Evolutionary conservation across 73 alveolate species (phyloP).

Genomic region (Halteria grandinella): DNA sequence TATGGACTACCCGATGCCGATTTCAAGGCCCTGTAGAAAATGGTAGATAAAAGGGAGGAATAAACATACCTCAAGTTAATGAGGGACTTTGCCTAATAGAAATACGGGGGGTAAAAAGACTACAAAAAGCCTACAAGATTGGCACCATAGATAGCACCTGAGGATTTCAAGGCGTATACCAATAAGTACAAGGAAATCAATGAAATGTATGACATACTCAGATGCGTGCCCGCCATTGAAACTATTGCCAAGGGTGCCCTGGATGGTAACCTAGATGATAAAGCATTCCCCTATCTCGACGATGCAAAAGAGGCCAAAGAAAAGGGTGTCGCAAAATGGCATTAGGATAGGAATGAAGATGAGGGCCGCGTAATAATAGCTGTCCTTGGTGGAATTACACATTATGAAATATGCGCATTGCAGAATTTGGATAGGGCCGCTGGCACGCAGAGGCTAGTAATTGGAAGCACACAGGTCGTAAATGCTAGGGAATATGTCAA

Average conservation of each 20-base stretch:
- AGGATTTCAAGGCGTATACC: constrained; percentile 38
- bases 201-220: constrained; percentile 42
- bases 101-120: too few relatives aligned
- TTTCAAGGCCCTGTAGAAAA: constrained; percentile 10
- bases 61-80: constrained; percentile 9
- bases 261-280: not conserved
- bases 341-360: not conserved
- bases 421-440: constrained; percentile 18
- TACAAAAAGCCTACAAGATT: constrained; percentile 22
- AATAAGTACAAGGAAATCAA: constrained; percentile 17
- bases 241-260: constrained; percentile 24
- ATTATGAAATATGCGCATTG: constrained; percentile 34
- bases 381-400: constrained; percentile 52
- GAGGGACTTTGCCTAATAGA: not conserved
- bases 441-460: not conserved
- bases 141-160: not conserved
- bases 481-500: constrained; percentile 35
- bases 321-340: constrained; percentile 32
- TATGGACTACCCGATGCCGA: constrained; percentile 52
- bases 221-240: constrained; percentile 28
- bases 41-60: not conserved
- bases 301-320: not conserved
- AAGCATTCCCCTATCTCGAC: constrained; percentile 22
- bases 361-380: constrained; percentile 8
- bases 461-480: constrained; percentile 23